A percentile compares a stretch with the other conserved stretches of the same genome.
Evolutionary conservation across 2,329 filamentous ascomycete genomes (phyloP).

Genomic region (Xylariaceae sp.): DNA sequence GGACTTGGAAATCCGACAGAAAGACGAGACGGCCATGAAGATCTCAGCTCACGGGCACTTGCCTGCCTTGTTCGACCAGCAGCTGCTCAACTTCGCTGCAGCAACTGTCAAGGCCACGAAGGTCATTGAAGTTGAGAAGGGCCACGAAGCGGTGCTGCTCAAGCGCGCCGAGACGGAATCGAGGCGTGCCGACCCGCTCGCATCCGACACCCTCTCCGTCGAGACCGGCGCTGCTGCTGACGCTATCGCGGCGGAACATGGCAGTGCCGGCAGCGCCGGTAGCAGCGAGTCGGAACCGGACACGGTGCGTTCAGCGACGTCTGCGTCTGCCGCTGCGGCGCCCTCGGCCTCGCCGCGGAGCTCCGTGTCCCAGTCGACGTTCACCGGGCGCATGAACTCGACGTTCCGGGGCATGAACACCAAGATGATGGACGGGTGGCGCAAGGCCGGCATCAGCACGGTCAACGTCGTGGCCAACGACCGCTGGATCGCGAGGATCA

Average conservation of each 20-base stretch:
- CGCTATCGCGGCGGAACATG: conserved; percentile 1
- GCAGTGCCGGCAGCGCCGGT: conserved; percentile 2
- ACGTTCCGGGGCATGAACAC: conserved; percentile 21
- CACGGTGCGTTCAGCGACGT: conserved; percentile 6
- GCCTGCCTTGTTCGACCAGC: conserved; percentile 42
- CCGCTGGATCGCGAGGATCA: conserved; percentile 45
- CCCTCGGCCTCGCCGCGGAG: conserved; percentile 3
- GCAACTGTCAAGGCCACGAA: conserved; percentile 51
- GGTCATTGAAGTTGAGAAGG: conserved; percentile 44
- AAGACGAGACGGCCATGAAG: conserved; percentile 40
- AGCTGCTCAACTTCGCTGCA: conserved; percentile 45
- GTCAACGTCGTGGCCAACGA: conserved; percentile 37
- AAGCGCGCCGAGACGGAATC: conserved; percentile 13
- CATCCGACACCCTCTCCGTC: conserved; percentile 1
- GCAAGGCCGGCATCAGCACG: conserved; percentile 34
- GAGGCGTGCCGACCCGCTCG: not conserved
- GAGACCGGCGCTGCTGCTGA: not conserved
- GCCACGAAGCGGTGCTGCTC: conserved; percentile 8
- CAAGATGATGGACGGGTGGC: conserved; percentile 32
- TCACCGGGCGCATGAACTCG: conserved; percentile 21
- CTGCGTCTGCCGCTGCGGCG: no score
- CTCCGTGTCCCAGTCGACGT: conserved; percentile 12
- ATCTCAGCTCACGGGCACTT: conserved; percentile 40
- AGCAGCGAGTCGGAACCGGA: conserved; percentile 3
- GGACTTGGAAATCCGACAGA: conserved; percentile 30